Evolutionary conservation across 2,329 filamentous ascomycete species (phyloP).

Genomic region (Tolypocladium guangdongense): DNA sequence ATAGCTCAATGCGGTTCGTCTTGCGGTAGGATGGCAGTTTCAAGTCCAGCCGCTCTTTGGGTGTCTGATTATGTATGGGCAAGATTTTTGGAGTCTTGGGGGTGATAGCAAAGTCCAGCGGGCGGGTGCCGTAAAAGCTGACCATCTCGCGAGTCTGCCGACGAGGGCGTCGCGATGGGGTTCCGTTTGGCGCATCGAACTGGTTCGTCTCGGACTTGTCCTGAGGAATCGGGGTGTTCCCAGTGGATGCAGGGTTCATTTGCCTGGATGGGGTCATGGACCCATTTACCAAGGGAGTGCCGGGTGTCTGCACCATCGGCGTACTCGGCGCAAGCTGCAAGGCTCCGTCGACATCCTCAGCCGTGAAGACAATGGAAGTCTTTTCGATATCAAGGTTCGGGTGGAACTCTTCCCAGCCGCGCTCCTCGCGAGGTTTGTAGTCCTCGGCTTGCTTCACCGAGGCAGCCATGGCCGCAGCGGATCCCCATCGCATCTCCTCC

Average conservation of each 20-base stretch:
- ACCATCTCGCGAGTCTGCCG: constrained; percentile 40
- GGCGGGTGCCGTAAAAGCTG: constrained; percentile 41
- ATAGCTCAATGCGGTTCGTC: constrained; percentile 68
- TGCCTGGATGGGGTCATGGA: constrained; percentile 36
- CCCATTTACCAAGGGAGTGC: constrained; percentile 23
- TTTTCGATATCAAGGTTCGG: constrained; percentile 85
- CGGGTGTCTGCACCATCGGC: constrained; percentile 19
- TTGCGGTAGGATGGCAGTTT: constrained; percentile 65
- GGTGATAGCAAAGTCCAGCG: constrained; percentile 28
- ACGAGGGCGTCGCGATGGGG: constrained; percentile 24
- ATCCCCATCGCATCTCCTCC: constrained; percentile 64
- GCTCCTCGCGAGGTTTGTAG: constrained; percentile 93
- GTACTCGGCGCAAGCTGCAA: constrained; percentile 27
- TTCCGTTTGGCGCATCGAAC: constrained; percentile 17
- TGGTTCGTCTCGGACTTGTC: constrained; percentile 18
- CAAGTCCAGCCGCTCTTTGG: constrained; percentile 68
- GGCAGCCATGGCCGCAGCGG: constrained; percentile 79
- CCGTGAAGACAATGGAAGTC: constrained; percentile 65
- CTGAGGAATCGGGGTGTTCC: constrained; percentile 31
- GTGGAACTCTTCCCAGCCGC: constrained; percentile 96
- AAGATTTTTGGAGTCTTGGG: constrained; percentile 54
- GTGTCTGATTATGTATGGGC: constrained; percentile 70
- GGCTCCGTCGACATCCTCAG: constrained; percentile 76
- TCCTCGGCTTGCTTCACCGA: constrained; percentile 86
- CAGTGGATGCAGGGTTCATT: constrained; percentile 29